Conservation (phyloP, 805 yeast genomes). For the Lipomyces kockii region DNA sequence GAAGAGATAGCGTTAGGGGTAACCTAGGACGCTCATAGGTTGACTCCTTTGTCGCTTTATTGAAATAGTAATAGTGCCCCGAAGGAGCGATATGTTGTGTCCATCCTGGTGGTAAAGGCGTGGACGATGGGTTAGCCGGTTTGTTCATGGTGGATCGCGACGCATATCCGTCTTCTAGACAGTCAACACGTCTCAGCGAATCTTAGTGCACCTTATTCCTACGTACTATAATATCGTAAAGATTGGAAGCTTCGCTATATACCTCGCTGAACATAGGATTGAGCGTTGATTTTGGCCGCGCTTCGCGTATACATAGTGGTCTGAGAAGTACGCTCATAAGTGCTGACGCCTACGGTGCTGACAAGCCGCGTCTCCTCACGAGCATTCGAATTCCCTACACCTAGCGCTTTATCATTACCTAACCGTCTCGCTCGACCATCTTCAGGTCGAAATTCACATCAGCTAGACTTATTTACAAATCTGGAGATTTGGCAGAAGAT, state of each 20-base stretch:
- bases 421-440: not conserved
- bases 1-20: not conserved
- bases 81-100: constrained; percentile 49
- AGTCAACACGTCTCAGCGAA: not conserved
- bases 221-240: not conserved
- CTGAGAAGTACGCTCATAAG: not conserved
- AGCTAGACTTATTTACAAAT: not conserved
- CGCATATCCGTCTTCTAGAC: not conserved
- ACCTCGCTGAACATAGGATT: not conserved
- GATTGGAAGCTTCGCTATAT: not conserved
- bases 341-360: not conserved
- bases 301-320: not conserved
- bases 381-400: not conserved
- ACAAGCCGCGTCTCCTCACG: not conserved
- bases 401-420: not conserved
- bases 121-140: not conserved
- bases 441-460: not conserved
- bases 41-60: constrained; percentile 47
- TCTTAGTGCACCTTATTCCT: not conserved
- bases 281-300: not conserved
- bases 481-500: not conserved
- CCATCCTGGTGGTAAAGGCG: constrained; percentile 46
- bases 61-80: constrained; percentile 50
- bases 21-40: constrained; percentile 48
- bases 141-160: not conserved